Evolutionary conservation across 2,329 filamentous ascomycete genomes (phyloP).

Genomic region (Alternaria longipes): DNA sequence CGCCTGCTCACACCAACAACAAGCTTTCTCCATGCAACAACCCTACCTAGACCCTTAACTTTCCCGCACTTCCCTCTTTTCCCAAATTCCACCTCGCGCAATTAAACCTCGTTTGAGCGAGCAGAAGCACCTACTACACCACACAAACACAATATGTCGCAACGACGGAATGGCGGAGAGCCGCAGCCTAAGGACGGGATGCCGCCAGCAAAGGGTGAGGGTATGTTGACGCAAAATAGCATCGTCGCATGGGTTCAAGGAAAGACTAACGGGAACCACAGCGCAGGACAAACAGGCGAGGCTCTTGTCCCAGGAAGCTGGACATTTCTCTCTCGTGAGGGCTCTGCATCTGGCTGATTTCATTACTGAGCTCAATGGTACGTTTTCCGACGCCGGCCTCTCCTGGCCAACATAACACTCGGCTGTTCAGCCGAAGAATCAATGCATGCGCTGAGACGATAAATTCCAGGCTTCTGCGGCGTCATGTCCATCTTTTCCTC

Average conservation of each 20-base stretch:
- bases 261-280: constrained; percentile 45
- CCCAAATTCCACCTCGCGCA: not conserved
- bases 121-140: constrained; percentile 27
- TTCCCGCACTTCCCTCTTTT: not conserved
- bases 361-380: constrained; percentile 82
- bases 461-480: constrained; percentile 74
- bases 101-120: not conserved
- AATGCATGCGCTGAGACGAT: constrained; percentile 2
- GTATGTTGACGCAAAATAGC: constrained; percentile 44
- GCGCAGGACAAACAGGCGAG: constrained; percentile 79
- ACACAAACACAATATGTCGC: constrained; percentile 13
- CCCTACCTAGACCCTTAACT: constrained; percentile 5
- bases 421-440: not conserved
- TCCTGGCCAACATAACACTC: not conserved
- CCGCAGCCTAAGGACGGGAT: constrained; percentile 52
- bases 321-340: constrained; percentile 72
- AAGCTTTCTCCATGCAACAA: constrained; percentile 6
- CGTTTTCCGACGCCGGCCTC: not conserved
- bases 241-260: not conserved
- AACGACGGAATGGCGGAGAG: constrained; percentile 19
- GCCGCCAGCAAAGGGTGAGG: constrained; percentile 52
- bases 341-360: constrained; percentile 81
- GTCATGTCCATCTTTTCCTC: constrained; percentile 97
- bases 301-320: constrained; percentile 73
- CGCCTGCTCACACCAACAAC: constrained; percentile 1